Conservation (phyloP, 371 early-diverging fungal genomes). For the Mortierella sp. region DNA sequence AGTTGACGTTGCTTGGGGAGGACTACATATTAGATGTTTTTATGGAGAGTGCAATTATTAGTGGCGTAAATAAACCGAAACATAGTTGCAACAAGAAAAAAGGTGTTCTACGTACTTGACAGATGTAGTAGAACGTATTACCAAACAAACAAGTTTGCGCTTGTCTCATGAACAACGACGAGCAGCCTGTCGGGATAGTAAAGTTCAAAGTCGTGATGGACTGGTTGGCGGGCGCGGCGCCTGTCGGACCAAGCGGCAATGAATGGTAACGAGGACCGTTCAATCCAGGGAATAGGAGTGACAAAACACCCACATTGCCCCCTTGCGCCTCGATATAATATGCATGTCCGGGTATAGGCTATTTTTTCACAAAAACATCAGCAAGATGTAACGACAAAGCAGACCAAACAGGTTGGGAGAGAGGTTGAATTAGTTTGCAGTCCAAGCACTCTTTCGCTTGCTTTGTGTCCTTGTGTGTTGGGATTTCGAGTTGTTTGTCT, state of each 20-base stretch:
- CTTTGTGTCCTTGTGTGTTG: neutral
- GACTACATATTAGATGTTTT: neutral
- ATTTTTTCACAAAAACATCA: neutral
- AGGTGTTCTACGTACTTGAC: neutral
- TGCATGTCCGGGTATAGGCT: neutral
- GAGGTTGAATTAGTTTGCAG: neutral
- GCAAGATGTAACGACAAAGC: neutral
- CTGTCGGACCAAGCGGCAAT: slow-evolving; percentile 20
- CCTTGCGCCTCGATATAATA: neutral
- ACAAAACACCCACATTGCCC: neutral
- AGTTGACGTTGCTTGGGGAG: neutral
- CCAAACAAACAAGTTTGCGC: neutral
- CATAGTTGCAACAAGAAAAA: neutral
- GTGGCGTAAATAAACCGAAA: neutral
- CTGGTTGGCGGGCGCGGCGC: neutral
- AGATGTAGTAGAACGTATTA: neutral
- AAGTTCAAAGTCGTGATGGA: slow-evolving; percentile 2
- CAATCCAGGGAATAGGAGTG: neutral
- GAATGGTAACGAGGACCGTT: neutral
- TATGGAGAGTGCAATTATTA: neutral
- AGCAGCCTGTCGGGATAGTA: neutral
- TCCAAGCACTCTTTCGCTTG: no score
- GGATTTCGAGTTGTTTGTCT: neutral
- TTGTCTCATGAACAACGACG: neutral
- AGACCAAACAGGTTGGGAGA: neutral